Conservation (phyloP, 352 stramenopile species). For the Phytophthora boehmeriae region DNA sequence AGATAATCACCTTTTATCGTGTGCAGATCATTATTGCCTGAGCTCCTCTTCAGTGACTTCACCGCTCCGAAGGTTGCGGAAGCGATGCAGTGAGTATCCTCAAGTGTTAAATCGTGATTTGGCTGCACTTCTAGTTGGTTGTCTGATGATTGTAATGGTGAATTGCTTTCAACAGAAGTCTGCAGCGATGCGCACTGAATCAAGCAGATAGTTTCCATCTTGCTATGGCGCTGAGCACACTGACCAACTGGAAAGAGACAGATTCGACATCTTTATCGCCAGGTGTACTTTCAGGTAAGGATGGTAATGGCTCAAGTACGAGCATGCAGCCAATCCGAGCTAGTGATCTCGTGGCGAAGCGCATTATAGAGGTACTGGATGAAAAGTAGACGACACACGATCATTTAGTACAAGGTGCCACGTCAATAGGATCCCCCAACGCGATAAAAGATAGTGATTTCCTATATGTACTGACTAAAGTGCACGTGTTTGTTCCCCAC, state of each 20-base stretch:
- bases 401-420: too few relatives aligned
- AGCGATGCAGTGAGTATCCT: constrained; percentile 25
- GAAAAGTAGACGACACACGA: constrained; percentile 10
- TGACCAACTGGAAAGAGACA: constrained; percentile 29
- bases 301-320: neutral
- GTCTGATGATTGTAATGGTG: constrained; percentile 2
- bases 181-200: constrained; percentile 7
- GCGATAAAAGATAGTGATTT: too few relatives aligned
- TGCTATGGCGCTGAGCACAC: constrained; percentile 39
- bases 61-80: constrained; percentile 45
- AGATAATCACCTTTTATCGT: neutral
- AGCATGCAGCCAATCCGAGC: constrained; percentile 31
- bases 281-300: neutral
- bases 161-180: constrained; percentile 10
- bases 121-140: neutral
- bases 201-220: constrained; percentile 17
- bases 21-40: constrained; percentile 52
- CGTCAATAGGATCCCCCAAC: too few relatives aligned
- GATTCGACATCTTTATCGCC: neutral
- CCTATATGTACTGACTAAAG: too few relatives aligned
- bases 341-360: constrained; percentile 53
- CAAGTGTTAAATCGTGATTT: too few relatives aligned
- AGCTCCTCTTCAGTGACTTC: constrained; percentile 71
- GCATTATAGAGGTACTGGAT: constrained; percentile 30
- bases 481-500: too few relatives aligned